Percentiles rank a stretch among this genome's conserved stretches.
Conservation (phyloP, 345 rosid genomes). For the Sisymbrium altissimum region DNA sequence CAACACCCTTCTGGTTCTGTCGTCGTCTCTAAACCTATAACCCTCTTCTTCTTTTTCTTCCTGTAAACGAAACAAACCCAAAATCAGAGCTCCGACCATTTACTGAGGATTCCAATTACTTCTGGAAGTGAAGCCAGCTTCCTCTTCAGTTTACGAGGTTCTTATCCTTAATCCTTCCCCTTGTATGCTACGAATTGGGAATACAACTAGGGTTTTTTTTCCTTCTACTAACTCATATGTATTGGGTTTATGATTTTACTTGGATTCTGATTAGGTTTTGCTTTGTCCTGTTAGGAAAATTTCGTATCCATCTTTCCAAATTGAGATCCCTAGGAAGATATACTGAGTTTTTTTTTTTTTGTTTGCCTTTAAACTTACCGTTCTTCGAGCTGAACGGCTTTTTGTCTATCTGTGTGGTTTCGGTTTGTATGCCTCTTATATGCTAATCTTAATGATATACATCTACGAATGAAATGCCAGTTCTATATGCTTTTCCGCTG, state of each 20-base stretch:
- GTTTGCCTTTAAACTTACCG: not conserved
- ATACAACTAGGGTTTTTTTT: slow-evolving; percentile 22
- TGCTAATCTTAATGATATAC: not conserved
- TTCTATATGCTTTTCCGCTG: slow-evolving; percentile 3
- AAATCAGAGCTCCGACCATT: slow-evolving; percentile 21
- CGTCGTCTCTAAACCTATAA: slow-evolving; percentile 30
- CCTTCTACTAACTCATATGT: not conserved
- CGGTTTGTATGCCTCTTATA: not conserved
- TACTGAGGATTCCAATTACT: not conserved
- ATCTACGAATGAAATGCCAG: not conserved
- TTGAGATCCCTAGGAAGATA: slow-evolving; percentile 4
- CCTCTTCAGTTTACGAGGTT: slow-evolving; percentile 25
- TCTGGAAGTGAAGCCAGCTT: not conserved
- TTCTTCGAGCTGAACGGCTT: not conserved
- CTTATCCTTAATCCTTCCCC: not conserved
- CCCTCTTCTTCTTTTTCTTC: not conserved
- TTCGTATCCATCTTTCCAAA: not conserved
- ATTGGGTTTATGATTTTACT: not conserved
- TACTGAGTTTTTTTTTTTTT: not conserved
- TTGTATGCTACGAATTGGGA: not conserved
- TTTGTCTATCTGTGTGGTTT: not conserved
- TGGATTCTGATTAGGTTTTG: not conserved
- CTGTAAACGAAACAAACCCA: not conserved
- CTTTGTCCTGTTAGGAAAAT: not conserved
- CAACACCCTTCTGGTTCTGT: no score